Percentiles rank a stretch among this genome's conserved stretches.
Conservation (phyloP, 306 rosid genomes). For the Mimosa bimucronata region DNA sequence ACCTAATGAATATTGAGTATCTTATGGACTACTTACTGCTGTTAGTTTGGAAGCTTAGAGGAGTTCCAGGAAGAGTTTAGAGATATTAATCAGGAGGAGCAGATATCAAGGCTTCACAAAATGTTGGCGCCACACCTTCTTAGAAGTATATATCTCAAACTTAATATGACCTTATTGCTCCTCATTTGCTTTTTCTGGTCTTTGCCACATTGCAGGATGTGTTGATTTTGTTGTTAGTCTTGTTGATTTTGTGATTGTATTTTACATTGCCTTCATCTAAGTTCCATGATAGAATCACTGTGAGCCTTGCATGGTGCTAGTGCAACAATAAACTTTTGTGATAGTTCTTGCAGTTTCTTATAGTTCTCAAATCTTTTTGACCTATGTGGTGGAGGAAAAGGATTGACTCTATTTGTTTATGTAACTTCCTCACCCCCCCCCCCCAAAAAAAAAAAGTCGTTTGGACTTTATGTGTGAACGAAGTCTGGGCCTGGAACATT, state of each 20-base stretch:
- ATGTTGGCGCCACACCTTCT: conserved; percentile 98
- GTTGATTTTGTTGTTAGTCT: conserved; percentile 22
- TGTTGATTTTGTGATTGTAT: conserved; percentile 15
- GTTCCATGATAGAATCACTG: conserved; percentile 2
- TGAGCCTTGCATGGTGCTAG: not conserved
- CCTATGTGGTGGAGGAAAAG: not conserved
- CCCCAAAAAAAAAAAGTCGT: no score
- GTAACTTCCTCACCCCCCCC: not conserved
- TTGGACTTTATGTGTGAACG: not conserved
- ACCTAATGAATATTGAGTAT: conserved; percentile 34
- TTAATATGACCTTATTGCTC: conserved; percentile 16
- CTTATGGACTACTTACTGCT: conserved; percentile 34
- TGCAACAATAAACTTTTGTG: conserved; percentile 10
- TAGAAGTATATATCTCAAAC: conserved; percentile 69
- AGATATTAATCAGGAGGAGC: conserved; percentile 99
- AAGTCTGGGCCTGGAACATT: no score
- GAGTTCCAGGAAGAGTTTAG: conserved; percentile 98
- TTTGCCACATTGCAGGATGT: conserved; percentile 7
- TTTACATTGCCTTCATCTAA: conserved; percentile 19
- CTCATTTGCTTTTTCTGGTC: conserved; percentile 26
- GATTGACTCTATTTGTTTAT: not conserved
- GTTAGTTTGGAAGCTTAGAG: conserved; percentile 94
- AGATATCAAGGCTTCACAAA: conserved; percentile 91
- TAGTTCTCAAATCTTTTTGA: conserved; percentile 13
- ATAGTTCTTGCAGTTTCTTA: conserved; percentile 21